Evolutionary conservation across 371 early-diverging fungal species (phyloP).

Genomic region (Furculomyces boomerangus): DNA sequence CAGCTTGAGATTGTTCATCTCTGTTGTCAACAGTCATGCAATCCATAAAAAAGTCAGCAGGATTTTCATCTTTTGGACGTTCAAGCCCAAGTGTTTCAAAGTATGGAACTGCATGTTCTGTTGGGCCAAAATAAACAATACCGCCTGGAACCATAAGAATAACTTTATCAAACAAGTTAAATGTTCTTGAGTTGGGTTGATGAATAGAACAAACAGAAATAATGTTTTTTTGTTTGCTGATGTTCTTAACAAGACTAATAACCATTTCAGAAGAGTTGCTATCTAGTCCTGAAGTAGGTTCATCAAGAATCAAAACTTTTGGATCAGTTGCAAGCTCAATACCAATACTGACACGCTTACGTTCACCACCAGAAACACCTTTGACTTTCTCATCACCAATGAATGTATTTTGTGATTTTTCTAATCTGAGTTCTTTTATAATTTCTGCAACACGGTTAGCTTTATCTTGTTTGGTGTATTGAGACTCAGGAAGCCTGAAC

Average conservation of each 20-base stretch:
- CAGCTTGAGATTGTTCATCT: conserved; percentile 5
- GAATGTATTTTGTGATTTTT: conserved; percentile 32
- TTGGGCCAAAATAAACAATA: conserved; percentile 39
- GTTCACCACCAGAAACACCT: conserved; percentile 73
- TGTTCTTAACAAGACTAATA: conserved; percentile 30
- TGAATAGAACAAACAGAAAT: conserved; percentile 56
- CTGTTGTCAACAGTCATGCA: conserved; percentile 20
- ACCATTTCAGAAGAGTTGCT: conserved; percentile 47
- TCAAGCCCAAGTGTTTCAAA: conserved; percentile 35
- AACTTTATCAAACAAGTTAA: conserved; percentile 44
- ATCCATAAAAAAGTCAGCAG: conserved; percentile 41
- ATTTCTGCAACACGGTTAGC: conserved; percentile 31
- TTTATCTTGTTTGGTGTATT: conserved; percentile 26
- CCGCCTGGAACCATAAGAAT: conserved; percentile 45
- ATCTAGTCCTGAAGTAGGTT: conserved; percentile 69
- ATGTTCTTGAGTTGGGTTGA: conserved; percentile 46
- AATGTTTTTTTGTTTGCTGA: conserved; percentile 34
- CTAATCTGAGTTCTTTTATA: conserved; percentile 37
- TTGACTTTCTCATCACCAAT: conserved; percentile 47
- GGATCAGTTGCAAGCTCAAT: conserved; percentile 60
- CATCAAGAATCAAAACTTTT: conserved; percentile 32
- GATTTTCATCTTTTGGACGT: conserved; percentile 27
- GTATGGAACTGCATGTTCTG: conserved; percentile 24
- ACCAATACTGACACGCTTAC: conserved; percentile 69
- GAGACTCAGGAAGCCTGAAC: conserved; percentile 40